phyloP scores from a whole-genome alignment of 1,284 basidiomycete species.

The Porodaedalea pini region DNA sequence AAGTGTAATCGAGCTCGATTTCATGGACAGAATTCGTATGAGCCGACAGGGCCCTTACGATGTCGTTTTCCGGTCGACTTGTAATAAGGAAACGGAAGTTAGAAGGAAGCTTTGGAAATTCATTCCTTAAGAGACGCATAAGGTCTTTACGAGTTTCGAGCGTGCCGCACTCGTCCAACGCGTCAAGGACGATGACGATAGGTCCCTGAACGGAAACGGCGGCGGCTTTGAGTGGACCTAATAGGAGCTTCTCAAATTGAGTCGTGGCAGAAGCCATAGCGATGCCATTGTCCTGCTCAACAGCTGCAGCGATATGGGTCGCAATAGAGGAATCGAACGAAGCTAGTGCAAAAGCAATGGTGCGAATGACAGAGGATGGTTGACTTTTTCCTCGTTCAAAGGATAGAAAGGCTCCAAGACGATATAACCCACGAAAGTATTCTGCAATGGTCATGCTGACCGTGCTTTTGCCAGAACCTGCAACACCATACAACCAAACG shows the following conservation, averaged over 20 bases:
- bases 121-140: neutral
- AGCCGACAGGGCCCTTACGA: neutral
- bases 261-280: neutral
- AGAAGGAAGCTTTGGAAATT: no score
- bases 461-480: no score
- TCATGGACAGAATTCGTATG: neutral
- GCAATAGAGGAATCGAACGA: constrained; percentile 16
- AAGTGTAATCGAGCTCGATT: neutral
- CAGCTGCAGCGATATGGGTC: neutral
- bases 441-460: no score
- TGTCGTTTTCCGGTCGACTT: neutral
- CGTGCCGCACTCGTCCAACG: neutral
- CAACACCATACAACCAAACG: no score
- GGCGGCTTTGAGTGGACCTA: no score
- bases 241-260: constrained; percentile 6
- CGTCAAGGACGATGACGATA: neutral
- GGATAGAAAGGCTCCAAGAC: constrained; percentile 18
- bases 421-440: no score
- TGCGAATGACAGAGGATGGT: constrained; percentile 21
- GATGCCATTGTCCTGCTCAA: neutral
- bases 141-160: neutral
- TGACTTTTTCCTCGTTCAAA: constrained; percentile 19
- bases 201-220: no score
- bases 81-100: neutral
- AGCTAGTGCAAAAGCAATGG: no score